A percentile compares a stretch with the other conserved stretches of the same genome.
These are phyloP conservation scores for Lichtheimia ramosa DNA, from an alignment of 371 early-diverging fungal species.

Conservation along the genomic window DNA sequence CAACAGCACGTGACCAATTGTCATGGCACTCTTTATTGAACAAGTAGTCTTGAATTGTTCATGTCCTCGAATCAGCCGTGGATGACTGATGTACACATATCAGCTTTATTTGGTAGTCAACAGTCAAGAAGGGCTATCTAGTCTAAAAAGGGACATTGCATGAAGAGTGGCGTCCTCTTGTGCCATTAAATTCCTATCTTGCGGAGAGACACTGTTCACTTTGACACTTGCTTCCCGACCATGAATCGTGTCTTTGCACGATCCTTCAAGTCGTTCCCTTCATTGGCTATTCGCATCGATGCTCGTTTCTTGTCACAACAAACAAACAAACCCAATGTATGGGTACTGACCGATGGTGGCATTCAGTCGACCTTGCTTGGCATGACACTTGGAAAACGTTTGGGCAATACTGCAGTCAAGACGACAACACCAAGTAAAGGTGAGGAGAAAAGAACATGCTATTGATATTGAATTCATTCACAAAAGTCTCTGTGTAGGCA, in stretches of 20 bases:
- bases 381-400: slow-evolving; percentile 13
- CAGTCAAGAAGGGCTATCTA: too few relatives aligned
- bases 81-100: too few relatives aligned
- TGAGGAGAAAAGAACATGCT: neutral
- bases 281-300: neutral
- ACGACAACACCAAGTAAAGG: slow-evolving; percentile 11
- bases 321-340: neutral
- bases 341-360: slow-evolving; percentile 23
- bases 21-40: too few relatives aligned
- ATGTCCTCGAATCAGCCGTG: too few relatives aligned
- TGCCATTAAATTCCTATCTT: too few relatives aligned
- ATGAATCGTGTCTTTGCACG: neutral
- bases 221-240: too few relatives aligned
- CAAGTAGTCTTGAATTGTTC: too few relatives aligned
- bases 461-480: neutral
- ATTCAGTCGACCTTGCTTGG: slow-evolving; percentile 16
- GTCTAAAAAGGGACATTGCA: too few relatives aligned
- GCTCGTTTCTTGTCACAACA: neutral
- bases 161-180: too few relatives aligned
- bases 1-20: too few relatives aligned
- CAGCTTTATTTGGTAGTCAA: too few relatives aligned
- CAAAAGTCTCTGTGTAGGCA: neutral
- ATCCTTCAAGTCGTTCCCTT: neutral
- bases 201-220: too few relatives aligned
- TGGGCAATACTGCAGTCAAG: slow-evolving; percentile 12